Conservation (phyloP, 2,329 filamentous ascomycete species). For the Ambrosiella xylebori region DNA sequence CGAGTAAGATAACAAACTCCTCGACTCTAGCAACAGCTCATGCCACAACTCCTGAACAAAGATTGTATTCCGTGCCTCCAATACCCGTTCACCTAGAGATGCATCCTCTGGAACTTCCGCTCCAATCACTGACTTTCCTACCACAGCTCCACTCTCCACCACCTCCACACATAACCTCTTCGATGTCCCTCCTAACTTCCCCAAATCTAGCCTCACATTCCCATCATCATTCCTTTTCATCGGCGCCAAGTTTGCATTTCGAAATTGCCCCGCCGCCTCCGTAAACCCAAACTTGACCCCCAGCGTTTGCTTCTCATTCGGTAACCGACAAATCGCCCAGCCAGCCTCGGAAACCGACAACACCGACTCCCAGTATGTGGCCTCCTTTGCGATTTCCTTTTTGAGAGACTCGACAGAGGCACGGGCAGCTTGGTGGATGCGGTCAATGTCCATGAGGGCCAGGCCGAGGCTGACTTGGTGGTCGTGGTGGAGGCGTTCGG, state of each 20-base stretch:
- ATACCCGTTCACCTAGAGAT: conserved; percentile 49
- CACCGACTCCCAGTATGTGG: conserved; percentile 77
- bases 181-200: conserved; percentile 31
- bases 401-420: conserved; percentile 56
- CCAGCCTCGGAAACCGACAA: conserved; percentile 64
- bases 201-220: conserved; percentile 53
- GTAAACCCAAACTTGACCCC: conserved; percentile 81
- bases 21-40: conserved; percentile 69
- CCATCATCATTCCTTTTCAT: conserved; percentile 61
- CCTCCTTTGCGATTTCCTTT: conserved; percentile 62
- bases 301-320: conserved; percentile 53
- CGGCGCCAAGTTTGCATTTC: conserved; percentile 60
- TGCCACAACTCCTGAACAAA: conserved; percentile 81
- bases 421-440: conserved; percentile 55
- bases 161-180: conserved; percentile 53
- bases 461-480: conserved; percentile 48
- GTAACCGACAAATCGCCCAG: conserved; percentile 70
- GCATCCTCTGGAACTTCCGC: conserved; percentile 35
- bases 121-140: conserved; percentile 33
- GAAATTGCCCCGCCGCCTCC: conserved; percentile 47
- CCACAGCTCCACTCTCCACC: conserved; percentile 33
- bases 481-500: conserved; percentile 37
- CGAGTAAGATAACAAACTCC: conserved; percentile 51
- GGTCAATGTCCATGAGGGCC: conserved; percentile 60
- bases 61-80: conserved; percentile 59